Evolutionary conservation across 306 rosid species (phyloP).

Genomic region (Cicer arietinum): DNA sequence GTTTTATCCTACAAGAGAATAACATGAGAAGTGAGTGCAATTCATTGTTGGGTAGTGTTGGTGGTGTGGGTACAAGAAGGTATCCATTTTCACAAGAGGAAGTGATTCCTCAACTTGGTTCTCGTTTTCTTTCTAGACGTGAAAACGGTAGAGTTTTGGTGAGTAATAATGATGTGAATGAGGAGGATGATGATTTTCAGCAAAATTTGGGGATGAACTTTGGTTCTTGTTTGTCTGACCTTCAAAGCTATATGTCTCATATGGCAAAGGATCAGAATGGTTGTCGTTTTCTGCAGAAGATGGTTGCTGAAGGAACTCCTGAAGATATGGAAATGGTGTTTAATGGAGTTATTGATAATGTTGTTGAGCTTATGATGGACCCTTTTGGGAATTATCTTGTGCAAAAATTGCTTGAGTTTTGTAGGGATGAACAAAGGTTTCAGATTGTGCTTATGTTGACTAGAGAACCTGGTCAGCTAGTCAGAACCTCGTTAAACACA

Average conservation of each 20-base stretch:
- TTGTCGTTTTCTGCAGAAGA: constrained; percentile 63
- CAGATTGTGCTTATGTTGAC: constrained; percentile 57
- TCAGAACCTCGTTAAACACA: constrained; percentile 58
- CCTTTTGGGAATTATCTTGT: constrained; percentile 86
- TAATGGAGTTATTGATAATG: constrained; percentile 53
- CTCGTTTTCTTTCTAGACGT: background rate
- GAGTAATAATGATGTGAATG: no score
- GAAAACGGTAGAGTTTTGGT: background rate
- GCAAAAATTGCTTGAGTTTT: constrained; percentile 70
- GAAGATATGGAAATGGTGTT: constrained; percentile 60
- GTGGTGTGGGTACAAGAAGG: background rate
- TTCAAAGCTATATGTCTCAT: constrained; percentile 49
- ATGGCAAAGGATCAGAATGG: constrained; percentile 79
- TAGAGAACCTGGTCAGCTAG: constrained; percentile 59
- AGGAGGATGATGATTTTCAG: background rate
- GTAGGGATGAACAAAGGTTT: constrained; percentile 63
- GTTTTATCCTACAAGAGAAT: constrained; percentile 53
- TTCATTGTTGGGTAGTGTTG: constrained; percentile 22
- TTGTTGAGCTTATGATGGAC: constrained; percentile 67
- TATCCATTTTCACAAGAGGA: background rate
- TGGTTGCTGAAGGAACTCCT: constrained; percentile 59
- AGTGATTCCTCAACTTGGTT: background rate
- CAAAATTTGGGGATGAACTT: background rate
- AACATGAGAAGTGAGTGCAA: constrained; percentile 39
- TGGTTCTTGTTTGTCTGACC: constrained; percentile 50